These are phyloP conservation scores for Mortierella hygrophila DNA, from an alignment of 192 early-diverging fungal species.

Conservation along the genomic window DNA sequence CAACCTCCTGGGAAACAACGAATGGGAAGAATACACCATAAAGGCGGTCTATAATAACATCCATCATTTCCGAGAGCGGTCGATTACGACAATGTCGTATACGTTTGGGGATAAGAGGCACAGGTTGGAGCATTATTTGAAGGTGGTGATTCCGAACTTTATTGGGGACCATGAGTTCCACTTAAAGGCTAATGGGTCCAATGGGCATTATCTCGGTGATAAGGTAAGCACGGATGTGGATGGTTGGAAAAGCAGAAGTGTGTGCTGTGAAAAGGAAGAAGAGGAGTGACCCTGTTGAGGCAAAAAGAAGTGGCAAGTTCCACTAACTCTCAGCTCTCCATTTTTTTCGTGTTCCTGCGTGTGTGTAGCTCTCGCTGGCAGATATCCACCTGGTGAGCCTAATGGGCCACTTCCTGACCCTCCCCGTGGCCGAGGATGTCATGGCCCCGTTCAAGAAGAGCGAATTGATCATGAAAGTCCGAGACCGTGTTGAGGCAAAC, in stretches of 20 bases:
- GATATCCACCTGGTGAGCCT: conserved; percentile 27
- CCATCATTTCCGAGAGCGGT: conserved; percentile 37
- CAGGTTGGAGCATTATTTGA: conserved; percentile 3
- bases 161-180: conserved; percentile 27
- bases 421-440: conserved; percentile 23
- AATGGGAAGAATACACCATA: conserved; percentile 31
- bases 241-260: too few species aligned
- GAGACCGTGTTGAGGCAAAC: conserved; percentile 18
- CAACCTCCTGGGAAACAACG: conserved; percentile 21
- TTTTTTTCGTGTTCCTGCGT: background rate
- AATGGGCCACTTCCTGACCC: conserved; percentile 23
- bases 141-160: conserved; percentile 3
- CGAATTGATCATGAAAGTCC: conserved; percentile 27
- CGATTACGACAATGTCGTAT: conserved; percentile 3
- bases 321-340: too few species aligned
- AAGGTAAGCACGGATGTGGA: conserved; percentile 2
- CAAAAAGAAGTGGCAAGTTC: background rate
- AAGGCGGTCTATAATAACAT: conserved; percentile 36
- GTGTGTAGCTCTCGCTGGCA: conserved; percentile 10
- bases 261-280: background rate
- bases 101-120: conserved; percentile 4
- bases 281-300: background rate
- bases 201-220: conserved; percentile 39
- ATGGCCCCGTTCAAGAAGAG: conserved; percentile 1
- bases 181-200: conserved; percentile 18